phyloP scores from a whole-genome alignment of 331 rosid species.

The Malus hybrid region DNA sequence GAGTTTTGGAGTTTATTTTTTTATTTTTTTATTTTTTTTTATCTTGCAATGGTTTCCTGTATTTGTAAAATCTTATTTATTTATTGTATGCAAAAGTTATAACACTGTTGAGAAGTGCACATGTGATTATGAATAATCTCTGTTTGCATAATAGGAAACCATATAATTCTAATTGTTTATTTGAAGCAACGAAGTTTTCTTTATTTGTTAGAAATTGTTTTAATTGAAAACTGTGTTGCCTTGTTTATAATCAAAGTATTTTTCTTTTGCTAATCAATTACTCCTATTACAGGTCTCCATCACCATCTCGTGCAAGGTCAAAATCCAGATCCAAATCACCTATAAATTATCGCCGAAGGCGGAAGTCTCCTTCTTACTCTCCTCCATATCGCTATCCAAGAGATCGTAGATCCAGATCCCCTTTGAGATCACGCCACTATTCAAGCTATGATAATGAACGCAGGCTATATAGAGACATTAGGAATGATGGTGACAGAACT shows the following conservation, averaged over 20 bases:
- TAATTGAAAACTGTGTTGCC: neutral
- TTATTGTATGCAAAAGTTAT: neutral
- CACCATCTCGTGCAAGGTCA: conserved; percentile 48
- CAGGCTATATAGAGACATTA: conserved; percentile 49
- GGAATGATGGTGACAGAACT: conserved; percentile 57
- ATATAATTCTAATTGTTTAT: neutral
- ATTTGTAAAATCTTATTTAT: neutral
- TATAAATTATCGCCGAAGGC: conserved; percentile 50
- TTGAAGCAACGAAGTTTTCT: neutral
- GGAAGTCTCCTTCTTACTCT: conserved; percentile 81
- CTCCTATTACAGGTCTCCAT: conserved; percentile 58
- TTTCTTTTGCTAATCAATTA: neutral
- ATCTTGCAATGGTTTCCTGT: too few relatives aligned
- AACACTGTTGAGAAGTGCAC: neutral
- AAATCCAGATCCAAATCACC: conserved; percentile 89
- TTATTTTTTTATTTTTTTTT: neutral
- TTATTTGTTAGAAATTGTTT: neutral
- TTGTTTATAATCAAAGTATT: neutral
- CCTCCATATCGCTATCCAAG: conserved; percentile 53
- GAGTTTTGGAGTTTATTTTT: neutral
- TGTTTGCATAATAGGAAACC: neutral
- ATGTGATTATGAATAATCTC: neutral
- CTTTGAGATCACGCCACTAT: conserved; percentile 54
- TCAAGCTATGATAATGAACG: conserved; percentile 53
- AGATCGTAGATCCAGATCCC: conserved; percentile 75